Conservation (phyloP, 2,329 filamentous ascomycete genomes). For the Scleromitrula shiraiana region DNA sequence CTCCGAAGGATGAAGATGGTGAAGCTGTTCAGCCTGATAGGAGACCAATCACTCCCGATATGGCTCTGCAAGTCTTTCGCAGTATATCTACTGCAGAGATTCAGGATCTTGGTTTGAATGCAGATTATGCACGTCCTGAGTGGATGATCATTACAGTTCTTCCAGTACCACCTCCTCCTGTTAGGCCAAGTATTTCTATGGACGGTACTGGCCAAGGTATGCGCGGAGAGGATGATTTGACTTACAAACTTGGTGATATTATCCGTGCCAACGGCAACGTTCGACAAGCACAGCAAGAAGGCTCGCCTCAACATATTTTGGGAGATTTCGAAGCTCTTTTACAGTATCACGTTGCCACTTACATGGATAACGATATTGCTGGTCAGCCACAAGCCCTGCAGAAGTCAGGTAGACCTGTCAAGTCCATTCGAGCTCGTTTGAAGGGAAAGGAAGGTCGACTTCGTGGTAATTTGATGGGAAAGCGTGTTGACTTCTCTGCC, state of each 20-base stretch:
- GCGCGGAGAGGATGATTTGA: constrained; percentile 97
- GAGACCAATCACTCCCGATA: constrained; percentile 71
- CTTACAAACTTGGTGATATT: constrained; percentile 97
- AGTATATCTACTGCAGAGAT: constrained; percentile 77
- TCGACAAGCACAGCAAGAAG: constrained; percentile 80
- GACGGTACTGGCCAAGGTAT: constrained; percentile 88
- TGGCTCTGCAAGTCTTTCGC: constrained; percentile 79
- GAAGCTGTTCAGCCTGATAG: constrained; percentile 65
- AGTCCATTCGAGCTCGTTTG: constrained; percentile 90
- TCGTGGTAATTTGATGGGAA: constrained; percentile 98
- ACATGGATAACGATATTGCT: constrained; percentile 99
- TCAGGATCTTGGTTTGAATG: constrained; percentile 80
- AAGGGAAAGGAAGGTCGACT: constrained; percentile 99
- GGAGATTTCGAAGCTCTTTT: constrained; percentile 85
- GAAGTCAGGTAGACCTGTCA: constrained; percentile 93
- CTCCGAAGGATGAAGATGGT: constrained; percentile 67
- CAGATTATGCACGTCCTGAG: constrained; percentile 90
- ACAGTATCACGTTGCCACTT: constrained; percentile 97
- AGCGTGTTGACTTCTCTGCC: constrained; percentile 97
- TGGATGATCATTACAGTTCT: constrained; percentile 98
- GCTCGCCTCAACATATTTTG: constrained; percentile 83
- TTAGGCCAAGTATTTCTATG: constrained; percentile 94
- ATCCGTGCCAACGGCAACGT: constrained; percentile 97
- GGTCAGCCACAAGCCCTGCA: constrained; percentile 90
- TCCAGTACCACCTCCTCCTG: constrained; percentile 89